Evolutionary conservation across 257 asterid species (phyloP).

Genomic region (Eustoma russellianum): DNA sequence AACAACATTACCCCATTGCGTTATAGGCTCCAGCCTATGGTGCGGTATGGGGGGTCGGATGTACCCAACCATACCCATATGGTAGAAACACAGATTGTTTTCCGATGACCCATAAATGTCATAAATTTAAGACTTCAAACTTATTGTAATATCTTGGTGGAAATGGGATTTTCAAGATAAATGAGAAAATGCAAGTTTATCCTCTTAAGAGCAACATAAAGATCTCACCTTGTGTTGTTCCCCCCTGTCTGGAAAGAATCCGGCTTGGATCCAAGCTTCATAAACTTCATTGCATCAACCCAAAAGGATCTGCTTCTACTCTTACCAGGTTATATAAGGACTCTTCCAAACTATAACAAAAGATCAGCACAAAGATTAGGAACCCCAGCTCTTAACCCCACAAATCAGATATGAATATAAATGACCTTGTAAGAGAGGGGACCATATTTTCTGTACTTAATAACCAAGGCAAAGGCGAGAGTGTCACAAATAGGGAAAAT

Average conservation of each 20-base stretch:
- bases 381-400: slow-evolving; percentile 23
- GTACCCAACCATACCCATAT: no score
- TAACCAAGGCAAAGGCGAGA: slow-evolving; percentile 16
- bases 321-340: background rate
- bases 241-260: slow-evolving; percentile 79
- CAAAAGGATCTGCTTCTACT: slow-evolving; percentile 26
- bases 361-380: slow-evolving; percentile 24
- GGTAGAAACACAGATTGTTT: no score
- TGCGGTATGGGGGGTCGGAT: no score
- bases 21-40: no score
- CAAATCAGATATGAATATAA: no score
- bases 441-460: background rate
- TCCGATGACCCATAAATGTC: no score
- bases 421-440: no score
- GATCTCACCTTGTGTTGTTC: slow-evolving; percentile 62
- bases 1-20: no score
- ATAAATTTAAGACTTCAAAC: no score
- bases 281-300: slow-evolving; percentile 79
- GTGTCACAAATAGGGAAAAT: slow-evolving; percentile 37
- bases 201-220: slow-evolving; percentile 3
- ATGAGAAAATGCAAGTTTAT: background rate
- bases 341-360: slow-evolving; percentile 19
- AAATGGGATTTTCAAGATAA: background rate
- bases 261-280: slow-evolving; percentile 99
- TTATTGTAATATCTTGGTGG: no score